Conservation (phyloP, 495 filamentous ascomycete species). For the Apodospora peruviana region DNA sequence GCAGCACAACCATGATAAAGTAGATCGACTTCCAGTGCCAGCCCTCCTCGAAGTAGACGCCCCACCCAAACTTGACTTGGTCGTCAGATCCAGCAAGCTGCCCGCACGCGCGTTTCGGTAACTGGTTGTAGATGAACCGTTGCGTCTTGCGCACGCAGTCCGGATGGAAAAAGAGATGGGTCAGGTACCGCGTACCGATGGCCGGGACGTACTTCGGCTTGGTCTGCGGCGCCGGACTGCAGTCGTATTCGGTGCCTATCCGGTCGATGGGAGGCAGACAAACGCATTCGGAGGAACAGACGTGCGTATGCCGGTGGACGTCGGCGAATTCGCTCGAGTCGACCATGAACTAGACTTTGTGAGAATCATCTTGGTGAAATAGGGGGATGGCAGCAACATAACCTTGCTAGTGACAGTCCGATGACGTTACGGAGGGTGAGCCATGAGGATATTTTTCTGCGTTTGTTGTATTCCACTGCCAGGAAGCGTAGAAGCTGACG, state of each 20-base stretch:
- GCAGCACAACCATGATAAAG: background rate
- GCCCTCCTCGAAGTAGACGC: background rate
- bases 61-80: background rate
- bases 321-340: background rate
- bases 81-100: background rate
- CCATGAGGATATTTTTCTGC: background rate
- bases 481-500: background rate
- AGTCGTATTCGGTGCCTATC: background rate
- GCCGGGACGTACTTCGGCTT: background rate
- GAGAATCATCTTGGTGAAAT: background rate
- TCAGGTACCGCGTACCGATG: background rate
- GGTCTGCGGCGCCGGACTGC: background rate
- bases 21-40: conserved; percentile 1
- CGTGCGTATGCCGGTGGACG: background rate
- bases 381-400: background rate
- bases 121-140: background rate
- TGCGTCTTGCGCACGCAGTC: background rate
- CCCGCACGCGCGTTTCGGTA: background rate
- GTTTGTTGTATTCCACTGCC: background rate
- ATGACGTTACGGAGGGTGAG: background rate
- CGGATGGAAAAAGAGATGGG: background rate
- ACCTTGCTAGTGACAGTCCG: background rate
- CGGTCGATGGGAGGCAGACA: background rate
- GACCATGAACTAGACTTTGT: background rate
- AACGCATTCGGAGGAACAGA: background rate